Evolutionary conservation across 257 asterid genomes (phyloP).

Genomic region (Coffea eugenioides): DNA sequence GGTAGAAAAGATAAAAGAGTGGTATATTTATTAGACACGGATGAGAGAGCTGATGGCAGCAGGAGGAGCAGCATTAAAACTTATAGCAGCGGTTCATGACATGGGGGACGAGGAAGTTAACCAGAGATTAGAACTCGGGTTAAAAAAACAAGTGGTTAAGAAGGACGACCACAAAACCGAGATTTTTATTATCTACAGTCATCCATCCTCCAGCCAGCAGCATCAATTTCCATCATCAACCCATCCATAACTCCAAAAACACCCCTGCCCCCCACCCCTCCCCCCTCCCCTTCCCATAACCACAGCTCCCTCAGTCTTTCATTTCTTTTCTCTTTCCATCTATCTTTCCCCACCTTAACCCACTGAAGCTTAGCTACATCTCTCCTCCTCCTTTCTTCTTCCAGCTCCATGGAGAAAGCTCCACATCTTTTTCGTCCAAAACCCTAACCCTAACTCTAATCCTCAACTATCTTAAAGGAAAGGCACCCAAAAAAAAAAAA

Average conservation of each 20-base stretch:
- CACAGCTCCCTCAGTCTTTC: not conserved
- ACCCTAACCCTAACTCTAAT: constrained; percentile 34
- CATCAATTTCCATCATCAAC: constrained; percentile 29
- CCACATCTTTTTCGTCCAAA: constrained; percentile 19
- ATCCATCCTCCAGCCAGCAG: not conserved
- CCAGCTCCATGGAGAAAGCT: constrained; percentile 23
- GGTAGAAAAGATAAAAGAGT: too few species aligned
- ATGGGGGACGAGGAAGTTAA: constrained; percentile 27
- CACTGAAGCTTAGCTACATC: not conserved
- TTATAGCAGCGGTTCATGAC: not conserved
- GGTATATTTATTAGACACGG: too few species aligned
- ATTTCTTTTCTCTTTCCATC: not conserved
- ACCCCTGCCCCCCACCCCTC: not conserved
- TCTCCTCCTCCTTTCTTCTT: constrained; percentile 1
- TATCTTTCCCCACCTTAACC: not conserved
- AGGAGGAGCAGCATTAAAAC: not conserved
- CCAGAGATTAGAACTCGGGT: constrained; percentile 55
- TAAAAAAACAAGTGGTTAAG: constrained; percentile 50
- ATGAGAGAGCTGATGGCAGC: not conserved
- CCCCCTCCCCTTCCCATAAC: too few species aligned
- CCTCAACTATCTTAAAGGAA: not conserved
- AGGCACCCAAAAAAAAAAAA: not conserved
- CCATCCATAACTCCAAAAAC: constrained; percentile 12
- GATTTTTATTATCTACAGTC: constrained; percentile 56
- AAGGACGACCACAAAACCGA: constrained; percentile 60